These are phyloP conservation scores for Trichoderma gracile DNA, from an alignment of 2,329 filamentous ascomycete species.

Conservation along the genomic window DNA sequence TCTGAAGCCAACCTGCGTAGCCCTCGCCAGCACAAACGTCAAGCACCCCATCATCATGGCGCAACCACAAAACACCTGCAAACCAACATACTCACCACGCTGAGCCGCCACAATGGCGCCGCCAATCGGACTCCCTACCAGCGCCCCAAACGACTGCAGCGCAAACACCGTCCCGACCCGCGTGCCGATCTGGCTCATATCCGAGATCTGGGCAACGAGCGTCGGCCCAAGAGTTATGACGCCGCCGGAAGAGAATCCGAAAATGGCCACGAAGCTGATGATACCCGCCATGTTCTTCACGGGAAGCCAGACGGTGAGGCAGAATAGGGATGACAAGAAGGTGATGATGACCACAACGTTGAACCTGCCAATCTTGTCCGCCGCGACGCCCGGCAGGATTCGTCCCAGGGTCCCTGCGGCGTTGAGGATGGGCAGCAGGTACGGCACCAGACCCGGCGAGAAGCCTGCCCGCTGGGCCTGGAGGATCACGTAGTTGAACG, in stretches of 20 bases:
- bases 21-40: constrained; percentile 38
- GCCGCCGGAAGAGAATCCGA: constrained; percentile 68
- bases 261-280: constrained; percentile 65
- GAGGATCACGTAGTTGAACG: constrained; percentile 55
- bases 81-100: constrained; percentile 55
- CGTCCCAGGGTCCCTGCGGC: constrained; percentile 54
- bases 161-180: constrained; percentile 66
- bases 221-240: constrained; percentile 65
- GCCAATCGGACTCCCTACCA: constrained; percentile 68
- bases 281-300: constrained; percentile 56
- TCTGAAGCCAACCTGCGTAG: constrained; percentile 41
- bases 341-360: constrained; percentile 55
- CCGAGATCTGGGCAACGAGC: constrained; percentile 68
- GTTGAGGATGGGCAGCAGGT: constrained; percentile 59
- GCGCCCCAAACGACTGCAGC: constrained; percentile 61
- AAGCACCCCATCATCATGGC: constrained; percentile 41
- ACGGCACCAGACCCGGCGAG: constrained; percentile 44
- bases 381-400: constrained; percentile 52
- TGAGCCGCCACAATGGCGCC: constrained; percentile 59
- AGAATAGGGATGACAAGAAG: constrained; percentile 48
- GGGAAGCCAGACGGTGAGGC: constrained; percentile 51
- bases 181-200: constrained; percentile 68
- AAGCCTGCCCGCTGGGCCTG: constrained; percentile 50
- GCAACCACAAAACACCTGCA: constrained; percentile 67
- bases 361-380: constrained; percentile 48